Percentiles rank a stretch among this genome's conserved stretches.
phyloP scores from a whole-genome alignment of 805 yeast genomes.

The Lachancea sp. region DNA sequence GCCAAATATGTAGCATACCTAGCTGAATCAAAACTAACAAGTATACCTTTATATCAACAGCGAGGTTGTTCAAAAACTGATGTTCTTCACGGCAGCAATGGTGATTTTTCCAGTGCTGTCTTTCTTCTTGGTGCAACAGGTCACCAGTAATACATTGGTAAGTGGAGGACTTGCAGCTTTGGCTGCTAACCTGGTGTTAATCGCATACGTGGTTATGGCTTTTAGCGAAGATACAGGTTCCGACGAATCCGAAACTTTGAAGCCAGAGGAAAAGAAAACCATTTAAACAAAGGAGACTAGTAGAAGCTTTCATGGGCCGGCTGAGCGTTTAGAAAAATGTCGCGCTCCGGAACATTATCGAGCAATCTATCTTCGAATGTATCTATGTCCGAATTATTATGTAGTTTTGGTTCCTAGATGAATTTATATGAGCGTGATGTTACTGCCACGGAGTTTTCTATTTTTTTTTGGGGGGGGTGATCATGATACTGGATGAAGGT shows the following conservation, averaged over 20 bases:
- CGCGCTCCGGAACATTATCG: too few species aligned
- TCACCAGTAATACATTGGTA: slow-evolving; percentile 44
- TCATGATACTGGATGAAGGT: too few species aligned
- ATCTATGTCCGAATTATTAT: slow-evolving; percentile 10
- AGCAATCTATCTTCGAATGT: slow-evolving; percentile 4
- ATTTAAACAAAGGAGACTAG: not conserved
- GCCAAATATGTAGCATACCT: not conserved
- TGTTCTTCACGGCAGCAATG: slow-evolving; percentile 74
- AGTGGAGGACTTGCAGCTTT: slow-evolving; percentile 80
- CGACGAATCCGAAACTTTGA: slow-evolving; percentile 28
- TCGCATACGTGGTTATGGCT: slow-evolving; percentile 68
- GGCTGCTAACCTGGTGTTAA: slow-evolving; percentile 65
- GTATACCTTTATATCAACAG: not conserved
- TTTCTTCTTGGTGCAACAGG: slow-evolving; percentile 51
- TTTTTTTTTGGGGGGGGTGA: too few species aligned
- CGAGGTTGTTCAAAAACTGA: slow-evolving; percentile 55
- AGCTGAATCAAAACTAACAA: not conserved
- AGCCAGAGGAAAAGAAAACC: slow-evolving; percentile 25
- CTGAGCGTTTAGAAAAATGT: too few species aligned
- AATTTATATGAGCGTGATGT: not conserved
- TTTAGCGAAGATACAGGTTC: slow-evolving; percentile 54
- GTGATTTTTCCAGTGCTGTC: slow-evolving; percentile 57
- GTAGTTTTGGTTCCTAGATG: not conserved
- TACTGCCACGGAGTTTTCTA: not conserved
- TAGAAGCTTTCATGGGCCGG: too few species aligned